Base-by-base conservation (phyloP, 768 basidiomycete species). In the Kwoniella mangroviensis region DNA sequence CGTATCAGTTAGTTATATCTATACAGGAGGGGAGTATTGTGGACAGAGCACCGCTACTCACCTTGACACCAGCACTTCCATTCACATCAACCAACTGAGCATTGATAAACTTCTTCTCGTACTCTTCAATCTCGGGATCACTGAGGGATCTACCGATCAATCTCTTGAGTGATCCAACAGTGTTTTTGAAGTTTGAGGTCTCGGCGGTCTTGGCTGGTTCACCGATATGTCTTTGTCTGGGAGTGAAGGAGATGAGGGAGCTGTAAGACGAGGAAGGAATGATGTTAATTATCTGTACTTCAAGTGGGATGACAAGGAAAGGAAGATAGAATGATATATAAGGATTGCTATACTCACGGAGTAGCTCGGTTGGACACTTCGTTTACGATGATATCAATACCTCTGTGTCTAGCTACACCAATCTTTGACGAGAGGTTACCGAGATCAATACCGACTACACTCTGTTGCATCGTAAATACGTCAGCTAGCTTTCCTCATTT, bases 321-420 rank as follows among this genome's bases (percentile, higher is more conserved):
- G 34, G n/a, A 59, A 59, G 26, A 34, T 10, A n/a, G 65, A 17
- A 24, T 3, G 28, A 26, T 54, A 54, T 13, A 54, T 54, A 24
- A 57, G 10, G 40, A 41, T 54, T 28, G 60, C 43, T 19, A 17
- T 34, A 88, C 93, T 80, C 72, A 98, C 94, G 96, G 96, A 26
- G 95, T 98, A 17, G 90, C 88, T 65, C 97, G 91, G 87, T 98
- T 98, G 17, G 95, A 98, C 70, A 95, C 94, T 83, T 99, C 96
- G 84, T 99, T 99, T 70, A 89, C 87, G 86, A 99, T 96, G 84
- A 99, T 94, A 87, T 99, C 96, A 86, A 99, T 96, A 76, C 96
- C 96, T 81, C 93, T 88, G 85, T 92, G 91, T 85, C 94, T 88
- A 21, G 94, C 94, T 73, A 96, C 94, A 86, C 94, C 94, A 83